Evolutionary conservation across 345 rosid genomes (phyloP), one percentile per base, ranked within the genome.

Genomic region (Nasturtium officinale): DNA sequence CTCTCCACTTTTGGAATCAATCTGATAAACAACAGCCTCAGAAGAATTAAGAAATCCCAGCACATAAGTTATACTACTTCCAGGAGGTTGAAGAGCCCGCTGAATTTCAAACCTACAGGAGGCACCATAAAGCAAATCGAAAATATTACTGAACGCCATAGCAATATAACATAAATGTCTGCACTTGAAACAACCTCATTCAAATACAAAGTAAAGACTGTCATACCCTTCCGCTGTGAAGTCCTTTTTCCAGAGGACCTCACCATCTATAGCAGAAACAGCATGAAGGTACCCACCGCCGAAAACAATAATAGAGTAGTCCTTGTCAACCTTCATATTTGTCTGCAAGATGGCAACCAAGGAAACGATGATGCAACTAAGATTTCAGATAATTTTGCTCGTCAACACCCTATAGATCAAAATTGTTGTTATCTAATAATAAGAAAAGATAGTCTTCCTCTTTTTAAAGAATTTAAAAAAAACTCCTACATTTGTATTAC

Each of bases 181-280:
- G 37, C 28, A 18, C 8, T 45, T 28, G 35, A 12, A 65, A 28
- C 57, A 25, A 43, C 26, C 53, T 60, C 69, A 35, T 35, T 48
- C 13, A 42, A 21, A 50, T 53, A 26, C 8, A 68, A 65, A 60
- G 37, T 69, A 52, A 48, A 66, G 77, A 55, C 54, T 47, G 32
- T 32, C 86, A 67, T 81, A 92, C 99, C 99, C 89, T 83, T 85
- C 89, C 32, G 77, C 81, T 17, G 84, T 78, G 80, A 90, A 84
- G 79, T 96, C 98, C 81, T 80, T 85, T 80, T 81, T 85, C 99
- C 99, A 96, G 51, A 96, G 81, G 77, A 92, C 55, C 74, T 89
- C 97, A 20, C 99, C 98, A 79, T 89, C 92, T 66, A 82, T 11
- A 75, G 92, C 85, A 81, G 98, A 96, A 78, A 96, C 77, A 73